Base-by-base conservation (phyloP, 1,139 yeast species). In the Debaryomyces robertsiae region DNA sequence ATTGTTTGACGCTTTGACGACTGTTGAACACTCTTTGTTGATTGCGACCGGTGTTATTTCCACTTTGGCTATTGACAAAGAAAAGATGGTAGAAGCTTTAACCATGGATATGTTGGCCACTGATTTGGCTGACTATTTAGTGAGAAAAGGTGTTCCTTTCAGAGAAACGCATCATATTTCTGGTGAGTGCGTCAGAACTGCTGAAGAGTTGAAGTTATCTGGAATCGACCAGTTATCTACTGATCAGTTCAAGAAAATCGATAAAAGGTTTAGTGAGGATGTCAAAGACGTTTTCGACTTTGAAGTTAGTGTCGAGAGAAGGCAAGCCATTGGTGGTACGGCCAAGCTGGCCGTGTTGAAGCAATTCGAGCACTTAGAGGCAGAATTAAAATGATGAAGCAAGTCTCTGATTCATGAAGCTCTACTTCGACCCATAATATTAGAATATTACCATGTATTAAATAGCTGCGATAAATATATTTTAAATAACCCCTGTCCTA, bases 81-180 rank as follows among this genome's bases (percentile, higher is more conserved):
- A 78, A 44, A 83, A 75, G 52, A 93, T 93, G 98, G 77, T 75
- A 54, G 81, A 77, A 32, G 94, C 98, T 0, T 77, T 93, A 56
- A 91, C 98, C 25, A 91, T 91, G 96, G 98, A 94, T 65, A 94
- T 93, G 98, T 78, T 93, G 57, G 98, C 98, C 13, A 93, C 99
- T 17, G 99, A 93, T 63, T 77, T 93, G 55, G 99, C 99, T 31
- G 99, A 93, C 65, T 93, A 93, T 66, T 77, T 93, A 53, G 99
- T 93, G 42, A 83, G 97, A 71, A 90, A 85, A 65, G 98, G 98
- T 42, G 98, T 93, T 49, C 98, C 98, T 44, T 93, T 93, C 73
- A 88, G 99, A 73, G 98, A 93, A 69, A 93, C 98, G 2, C 99
- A 93, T 65, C 98, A 93, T 64, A 91, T 93, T 47, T 89, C 97